Conservation (phyloP, 2,329 filamentous ascomycete species). For the Metarhizium humberi region DNA sequence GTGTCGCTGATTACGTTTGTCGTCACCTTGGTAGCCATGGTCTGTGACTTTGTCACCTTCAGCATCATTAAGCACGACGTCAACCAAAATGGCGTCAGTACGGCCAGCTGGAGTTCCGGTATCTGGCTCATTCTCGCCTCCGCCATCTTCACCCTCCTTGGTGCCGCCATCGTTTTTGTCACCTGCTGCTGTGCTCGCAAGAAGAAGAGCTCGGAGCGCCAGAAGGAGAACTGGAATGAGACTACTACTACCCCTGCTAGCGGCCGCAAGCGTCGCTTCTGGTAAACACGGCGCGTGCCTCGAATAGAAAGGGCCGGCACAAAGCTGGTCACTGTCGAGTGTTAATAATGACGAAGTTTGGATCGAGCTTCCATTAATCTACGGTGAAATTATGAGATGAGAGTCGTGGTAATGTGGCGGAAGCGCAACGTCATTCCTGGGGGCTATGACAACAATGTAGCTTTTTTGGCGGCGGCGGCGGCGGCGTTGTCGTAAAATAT, state of each 20-base stretch:
- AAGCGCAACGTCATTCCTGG: no score
- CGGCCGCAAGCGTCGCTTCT: conserved; percentile 10
- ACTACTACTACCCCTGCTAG: conserved; percentile 6
- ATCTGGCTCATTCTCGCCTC: conserved; percentile 52
- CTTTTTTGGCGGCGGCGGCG: no score
- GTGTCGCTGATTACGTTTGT: conserved; percentile 41
- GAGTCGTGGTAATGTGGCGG: no score
- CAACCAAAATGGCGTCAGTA: conserved; percentile 36
- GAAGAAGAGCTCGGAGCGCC: conserved; percentile 17
- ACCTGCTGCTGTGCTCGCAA: conserved; percentile 49
- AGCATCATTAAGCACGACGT: conserved; percentile 43
- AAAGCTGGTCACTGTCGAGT: background rate
- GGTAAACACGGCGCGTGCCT: background rate
- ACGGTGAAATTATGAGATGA: no score
- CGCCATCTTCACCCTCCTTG: conserved; percentile 45
- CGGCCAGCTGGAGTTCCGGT: conserved; percentile 41
- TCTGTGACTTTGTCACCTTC: conserved; percentile 51
- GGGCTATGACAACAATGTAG: no score
- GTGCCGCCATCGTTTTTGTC: conserved; percentile 47
- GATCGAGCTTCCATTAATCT: no score
- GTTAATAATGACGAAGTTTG: background rate
- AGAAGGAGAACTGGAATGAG: conserved; percentile 16
- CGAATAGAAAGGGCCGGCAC: background rate
- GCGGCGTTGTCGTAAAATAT: no score
- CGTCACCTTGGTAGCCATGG: conserved; percentile 37